Conservation (phyloP, 257 asterid genomes). For the Solanum neorickii region DNA sequence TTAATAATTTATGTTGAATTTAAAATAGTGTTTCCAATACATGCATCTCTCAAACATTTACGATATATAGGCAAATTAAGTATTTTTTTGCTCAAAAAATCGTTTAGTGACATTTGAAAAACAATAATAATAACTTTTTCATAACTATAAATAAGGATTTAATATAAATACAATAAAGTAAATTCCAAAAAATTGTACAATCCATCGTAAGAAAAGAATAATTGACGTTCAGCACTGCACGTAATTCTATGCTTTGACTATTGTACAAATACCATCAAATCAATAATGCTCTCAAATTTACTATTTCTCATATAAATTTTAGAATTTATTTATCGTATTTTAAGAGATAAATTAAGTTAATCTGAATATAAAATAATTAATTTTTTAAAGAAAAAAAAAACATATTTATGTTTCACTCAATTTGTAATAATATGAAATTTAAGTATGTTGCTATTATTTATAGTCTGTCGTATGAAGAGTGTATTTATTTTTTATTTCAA, state of each 20-base stretch:
- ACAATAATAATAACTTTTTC: no score
- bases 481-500: no score
- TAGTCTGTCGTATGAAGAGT: neutral
- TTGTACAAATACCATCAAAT: neutral
- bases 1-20: no score
- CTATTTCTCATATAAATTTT: neutral
- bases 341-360: neutral
- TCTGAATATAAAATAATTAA: neutral
- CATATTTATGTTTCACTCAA: neutral
- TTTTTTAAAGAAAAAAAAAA: no score
- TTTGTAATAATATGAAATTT: no score
- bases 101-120: no score
- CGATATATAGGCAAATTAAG: no score
- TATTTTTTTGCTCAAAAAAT: no score
- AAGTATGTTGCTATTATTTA: neutral
- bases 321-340: neutral
- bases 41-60: no score
- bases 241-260: neutral
- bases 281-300: neutral
- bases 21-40: no score
- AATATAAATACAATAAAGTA: neutral
- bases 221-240: neutral
- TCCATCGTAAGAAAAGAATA: neutral
- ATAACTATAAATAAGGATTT: neutral
- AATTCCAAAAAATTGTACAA: neutral